Evolutionary conservation across 495 filamentous ascomycete species (phyloP).

Genomic region (Penicillium samsonianum): DNA sequence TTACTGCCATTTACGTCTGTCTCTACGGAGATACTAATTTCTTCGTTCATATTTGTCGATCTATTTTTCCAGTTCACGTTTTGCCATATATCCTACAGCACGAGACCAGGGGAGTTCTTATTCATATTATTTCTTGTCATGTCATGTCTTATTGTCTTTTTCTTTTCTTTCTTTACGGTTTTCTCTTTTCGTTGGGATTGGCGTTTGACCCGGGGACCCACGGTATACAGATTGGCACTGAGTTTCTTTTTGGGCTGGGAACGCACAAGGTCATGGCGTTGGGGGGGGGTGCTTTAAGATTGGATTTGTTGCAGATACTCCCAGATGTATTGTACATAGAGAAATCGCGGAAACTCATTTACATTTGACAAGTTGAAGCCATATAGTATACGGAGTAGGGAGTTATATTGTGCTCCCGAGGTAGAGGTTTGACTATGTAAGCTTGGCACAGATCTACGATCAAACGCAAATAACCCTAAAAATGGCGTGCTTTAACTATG

Average conservation of each 20-base stretch:
- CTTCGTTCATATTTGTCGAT: conserved; percentile 10
- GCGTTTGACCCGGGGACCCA: conserved; percentile 29
- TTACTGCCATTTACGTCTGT: conserved; percentile 8
- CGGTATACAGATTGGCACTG: conserved; percentile 39
- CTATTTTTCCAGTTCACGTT: conserved; percentile 16
- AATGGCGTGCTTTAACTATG: conserved; percentile 9
- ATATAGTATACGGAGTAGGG: background rate
- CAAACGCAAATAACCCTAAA: background rate
- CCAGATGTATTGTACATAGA: conserved; percentile 33
- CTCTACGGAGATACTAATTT: conserved; percentile 18
- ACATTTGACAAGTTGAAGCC: too few species aligned
- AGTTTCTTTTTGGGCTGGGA: conserved; percentile 12
- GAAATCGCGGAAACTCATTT: conserved; percentile 18
- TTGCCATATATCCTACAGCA: conserved; percentile 33
- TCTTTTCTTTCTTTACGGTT: background rate
- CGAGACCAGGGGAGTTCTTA: conserved; percentile 20
- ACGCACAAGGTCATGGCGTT: conserved; percentile 23
- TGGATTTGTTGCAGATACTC: conserved; percentile 23
- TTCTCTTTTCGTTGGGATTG: conserved; percentile 16
- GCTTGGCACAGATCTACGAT: background rate
- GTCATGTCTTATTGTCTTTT: conserved; percentile 11
- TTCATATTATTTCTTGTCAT: conserved; percentile 10
- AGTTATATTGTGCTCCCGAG: too few species aligned
- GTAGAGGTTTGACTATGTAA: background rate
- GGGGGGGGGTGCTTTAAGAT: conserved; percentile 3